phyloP scores from a whole-genome alignment of 2,329 filamentous ascomycete species.

The Plectosphaerella cucumerina region DNA sequence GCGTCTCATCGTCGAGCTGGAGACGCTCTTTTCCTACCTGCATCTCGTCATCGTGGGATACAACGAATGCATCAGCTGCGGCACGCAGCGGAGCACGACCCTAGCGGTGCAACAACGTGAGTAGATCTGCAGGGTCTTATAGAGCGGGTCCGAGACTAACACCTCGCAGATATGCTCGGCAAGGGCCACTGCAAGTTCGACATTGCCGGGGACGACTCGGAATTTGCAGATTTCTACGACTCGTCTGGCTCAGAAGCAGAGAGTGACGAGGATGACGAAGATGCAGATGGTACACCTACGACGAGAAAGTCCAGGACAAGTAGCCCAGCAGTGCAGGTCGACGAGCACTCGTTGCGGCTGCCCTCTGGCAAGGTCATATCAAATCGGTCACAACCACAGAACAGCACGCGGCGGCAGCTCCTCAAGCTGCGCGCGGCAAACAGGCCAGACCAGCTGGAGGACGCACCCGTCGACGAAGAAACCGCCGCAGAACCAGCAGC shows the following conservation, averaged over 20 bases:
- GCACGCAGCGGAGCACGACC: slow-evolving; percentile 33
- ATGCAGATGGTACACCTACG: not conserved
- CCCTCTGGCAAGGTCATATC: slow-evolving; percentile 30
- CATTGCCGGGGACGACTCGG: slow-evolving; percentile 25
- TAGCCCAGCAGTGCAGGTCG: slow-evolving; percentile 4
- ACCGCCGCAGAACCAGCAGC: not conserved
- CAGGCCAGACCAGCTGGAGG: not conserved
- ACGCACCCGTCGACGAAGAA: not conserved
- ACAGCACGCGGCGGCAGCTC: not conserved
- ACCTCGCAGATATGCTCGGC: slow-evolving; percentile 32
- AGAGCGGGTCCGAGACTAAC: not conserved
- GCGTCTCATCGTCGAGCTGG: slow-evolving; percentile 38
- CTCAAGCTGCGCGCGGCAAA: not conserved
- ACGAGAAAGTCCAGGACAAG: not conserved
- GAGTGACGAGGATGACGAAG: not conserved
- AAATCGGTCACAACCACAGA: slow-evolving; percentile 14
- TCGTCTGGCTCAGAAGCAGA: slow-evolving; percentile 10
- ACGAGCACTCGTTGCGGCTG: slow-evolving; percentile 25
- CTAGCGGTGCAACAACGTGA: slow-evolving; percentile 41
- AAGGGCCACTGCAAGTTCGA: slow-evolving; percentile 45
- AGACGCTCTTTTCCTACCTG: slow-evolving; percentile 42
- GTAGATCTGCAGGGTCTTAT: not conserved
- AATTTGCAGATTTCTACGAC: slow-evolving; percentile 38
- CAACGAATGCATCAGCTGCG: slow-evolving; percentile 47
- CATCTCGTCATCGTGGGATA: slow-evolving; percentile 43